Percentiles rank a stretch among this genome's conserved stretches.
Conservation (phyloP, 345 rosid genomes). For the Laguncularia racemosa region DNA sequence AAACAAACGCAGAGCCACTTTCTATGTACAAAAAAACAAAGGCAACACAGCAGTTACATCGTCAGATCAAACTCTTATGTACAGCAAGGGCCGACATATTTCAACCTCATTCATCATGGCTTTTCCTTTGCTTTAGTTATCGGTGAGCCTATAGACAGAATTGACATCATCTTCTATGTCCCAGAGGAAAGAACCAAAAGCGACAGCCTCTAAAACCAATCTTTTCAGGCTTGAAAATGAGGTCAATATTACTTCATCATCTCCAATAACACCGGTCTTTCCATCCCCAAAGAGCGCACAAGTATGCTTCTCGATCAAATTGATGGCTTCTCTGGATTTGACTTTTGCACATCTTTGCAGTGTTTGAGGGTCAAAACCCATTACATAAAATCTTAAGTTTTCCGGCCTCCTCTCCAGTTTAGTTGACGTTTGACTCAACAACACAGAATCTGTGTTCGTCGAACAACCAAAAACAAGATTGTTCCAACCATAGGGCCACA, state of each 20-base stretch:
- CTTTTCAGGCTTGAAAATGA: conserved; percentile 87
- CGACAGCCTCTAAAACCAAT: conserved; percentile 81
- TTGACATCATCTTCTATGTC: conserved; percentile 68
- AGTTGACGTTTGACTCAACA: conserved; percentile 17
- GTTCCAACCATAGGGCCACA: conserved; percentile 17
- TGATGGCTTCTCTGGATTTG: conserved; percentile 55
- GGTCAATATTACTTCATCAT: conserved; percentile 49
- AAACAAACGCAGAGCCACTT: too few species aligned
- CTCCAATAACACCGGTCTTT: conserved; percentile 15
- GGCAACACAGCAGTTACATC: too few species aligned
- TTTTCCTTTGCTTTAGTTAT: conserved; percentile 13
- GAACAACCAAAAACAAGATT: conserved; percentile 38
- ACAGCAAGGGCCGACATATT: neutral
- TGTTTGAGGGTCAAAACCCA: conserved; percentile 62
- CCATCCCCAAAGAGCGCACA: conserved; percentile 62
- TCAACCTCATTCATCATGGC: neutral
- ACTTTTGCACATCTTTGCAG: conserved; percentile 63
- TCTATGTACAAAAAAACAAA: too few species aligned
- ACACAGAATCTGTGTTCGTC: conserved; percentile 6
- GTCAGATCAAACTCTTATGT: neutral
- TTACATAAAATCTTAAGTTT: conserved; percentile 51
- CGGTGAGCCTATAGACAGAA: conserved; percentile 57
- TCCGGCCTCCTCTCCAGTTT: conserved; percentile 16
- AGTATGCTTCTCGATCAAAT: conserved; percentile 70
- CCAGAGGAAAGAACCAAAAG: conserved; percentile 96